These are phyloP conservation scores for Zalaria obscura DNA, from an alignment of 2,329 filamentous ascomycete genomes.

Conservation along the genomic window DNA sequence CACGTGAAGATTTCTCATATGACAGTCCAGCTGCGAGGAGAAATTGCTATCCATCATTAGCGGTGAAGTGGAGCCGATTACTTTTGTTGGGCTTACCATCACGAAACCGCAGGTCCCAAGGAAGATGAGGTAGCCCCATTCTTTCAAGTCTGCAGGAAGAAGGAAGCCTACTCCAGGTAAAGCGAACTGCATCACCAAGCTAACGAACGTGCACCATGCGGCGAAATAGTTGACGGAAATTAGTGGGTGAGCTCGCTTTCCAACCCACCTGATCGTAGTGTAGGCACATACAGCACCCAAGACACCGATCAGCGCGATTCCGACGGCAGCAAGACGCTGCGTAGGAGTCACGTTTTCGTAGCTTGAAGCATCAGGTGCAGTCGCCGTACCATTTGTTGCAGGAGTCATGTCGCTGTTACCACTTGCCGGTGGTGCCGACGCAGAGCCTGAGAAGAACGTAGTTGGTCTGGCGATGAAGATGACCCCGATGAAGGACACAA, in stretches of 20 bases:
- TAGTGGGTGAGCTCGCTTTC: conserved; percentile 65
- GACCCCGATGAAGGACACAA: conserved; percentile 66
- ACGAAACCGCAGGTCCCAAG: conserved; percentile 64
- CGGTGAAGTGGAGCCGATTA: background rate
- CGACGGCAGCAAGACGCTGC: conserved; percentile 56
- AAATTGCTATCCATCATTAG: conserved; percentile 43
- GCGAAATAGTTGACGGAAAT: conserved; percentile 79
- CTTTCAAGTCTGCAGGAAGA: conserved; percentile 35
- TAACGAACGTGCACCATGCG: conserved; percentile 54
- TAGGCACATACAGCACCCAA: conserved; percentile 61
- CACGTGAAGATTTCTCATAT: conserved; percentile 49
- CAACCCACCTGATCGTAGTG: conserved; percentile 65
- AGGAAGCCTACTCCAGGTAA: conserved; percentile 44
- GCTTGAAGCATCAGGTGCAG: conserved; percentile 16
- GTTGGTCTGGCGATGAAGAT: conserved; percentile 67
- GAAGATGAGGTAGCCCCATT: conserved; percentile 55
- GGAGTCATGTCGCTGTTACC: conserved; percentile 17
- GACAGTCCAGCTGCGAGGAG: conserved; percentile 66
- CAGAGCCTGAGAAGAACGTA: conserved; percentile 33
- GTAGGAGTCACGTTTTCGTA: conserved; percentile 38
- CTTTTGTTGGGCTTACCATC: conserved; percentile 33
- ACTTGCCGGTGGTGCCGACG: conserved; percentile 16
- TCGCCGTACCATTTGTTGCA: conserved; percentile 15
- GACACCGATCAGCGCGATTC: conserved; percentile 61
- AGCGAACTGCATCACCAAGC: conserved; percentile 41